phyloP scores from a whole-genome alignment of 2,329 filamentous ascomycete species.

The Penicillium sclerotiorum region DNA sequence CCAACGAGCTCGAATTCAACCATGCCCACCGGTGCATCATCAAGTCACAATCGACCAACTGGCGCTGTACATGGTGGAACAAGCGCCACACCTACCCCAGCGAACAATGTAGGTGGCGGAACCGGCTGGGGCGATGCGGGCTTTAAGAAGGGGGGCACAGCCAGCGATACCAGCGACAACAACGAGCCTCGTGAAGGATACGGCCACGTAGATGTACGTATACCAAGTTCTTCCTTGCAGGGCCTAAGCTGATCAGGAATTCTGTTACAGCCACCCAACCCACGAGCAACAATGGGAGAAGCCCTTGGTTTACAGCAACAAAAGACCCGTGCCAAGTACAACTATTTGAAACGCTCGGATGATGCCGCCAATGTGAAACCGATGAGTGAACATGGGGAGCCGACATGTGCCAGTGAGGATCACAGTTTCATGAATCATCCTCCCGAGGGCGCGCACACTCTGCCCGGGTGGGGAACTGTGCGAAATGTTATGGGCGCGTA shows the following conservation, averaged over 20 bases:
- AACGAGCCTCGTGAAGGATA: constrained; percentile 17
- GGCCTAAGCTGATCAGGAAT: neutral
- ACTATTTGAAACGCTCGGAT: constrained; percentile 20
- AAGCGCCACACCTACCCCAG: constrained; percentile 25
- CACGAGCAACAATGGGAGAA: constrained; percentile 28
- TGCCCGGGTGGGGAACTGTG: constrained; percentile 33
- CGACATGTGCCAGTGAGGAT: constrained; percentile 33
- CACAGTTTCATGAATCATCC: constrained; percentile 33
- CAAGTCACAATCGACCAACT: constrained; percentile 15
- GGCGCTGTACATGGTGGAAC: constrained; percentile 26
- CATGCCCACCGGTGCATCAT: constrained; percentile 19
- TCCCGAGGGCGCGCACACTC: constrained; percentile 30
- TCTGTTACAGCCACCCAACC: constrained; percentile 21
- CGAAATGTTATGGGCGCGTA: constrained; percentile 24
- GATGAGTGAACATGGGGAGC: constrained; percentile 13
- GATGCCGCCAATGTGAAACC: neutral
- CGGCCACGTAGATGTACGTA: constrained; percentile 30
- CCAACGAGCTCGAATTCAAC: neutral
- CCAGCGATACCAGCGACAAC: neutral
- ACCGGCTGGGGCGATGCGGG: constrained; percentile 9
- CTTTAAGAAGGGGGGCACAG: constrained; percentile 26
- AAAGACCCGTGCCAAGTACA: constrained; percentile 27
- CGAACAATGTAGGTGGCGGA: constrained; percentile 3
- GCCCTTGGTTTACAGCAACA: constrained; percentile 33
- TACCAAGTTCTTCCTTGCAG: neutral